Evolutionary conservation across 257 asterid species (phyloP).

Genomic region (Cruciata laevipes): DNA sequence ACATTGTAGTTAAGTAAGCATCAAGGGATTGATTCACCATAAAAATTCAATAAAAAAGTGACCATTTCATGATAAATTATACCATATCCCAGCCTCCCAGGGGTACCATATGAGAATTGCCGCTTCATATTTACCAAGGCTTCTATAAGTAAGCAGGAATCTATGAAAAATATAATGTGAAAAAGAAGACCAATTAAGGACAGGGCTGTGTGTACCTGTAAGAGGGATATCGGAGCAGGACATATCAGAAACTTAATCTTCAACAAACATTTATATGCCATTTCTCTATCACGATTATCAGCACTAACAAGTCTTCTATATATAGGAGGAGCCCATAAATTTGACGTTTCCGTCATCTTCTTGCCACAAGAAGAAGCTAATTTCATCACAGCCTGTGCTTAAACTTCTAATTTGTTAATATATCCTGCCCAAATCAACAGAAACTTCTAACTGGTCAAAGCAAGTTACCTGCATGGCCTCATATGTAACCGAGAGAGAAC

Average conservation of each 20-base stretch:
- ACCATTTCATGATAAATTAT: neutral
- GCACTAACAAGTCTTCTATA: conserved; percentile 72
- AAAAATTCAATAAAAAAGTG: neutral
- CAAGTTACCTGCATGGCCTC: conserved; percentile 73
- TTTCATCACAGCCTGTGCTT: conserved; percentile 60
- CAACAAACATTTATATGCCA: conserved; percentile 71
- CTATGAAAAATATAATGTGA: neutral
- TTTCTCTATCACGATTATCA: conserved; percentile 74
- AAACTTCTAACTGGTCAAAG: neutral
- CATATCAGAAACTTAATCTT: conserved; percentile 46
- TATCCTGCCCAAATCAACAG: neutral
- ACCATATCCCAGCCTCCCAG: too few relatives aligned
- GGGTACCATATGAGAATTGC: too few relatives aligned
- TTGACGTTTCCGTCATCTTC: conserved; percentile 52
- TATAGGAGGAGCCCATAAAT: conserved; percentile 66
- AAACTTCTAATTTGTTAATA: neutral
- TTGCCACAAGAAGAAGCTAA: conserved; percentile 42
- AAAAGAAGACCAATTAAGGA: neutral
- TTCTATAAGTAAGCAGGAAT: neutral
- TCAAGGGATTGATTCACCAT: neutral
- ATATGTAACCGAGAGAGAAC: conserved; percentile 70
- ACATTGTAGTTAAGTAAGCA: neutral
- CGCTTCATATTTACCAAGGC: neutral
- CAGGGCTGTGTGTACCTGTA: conserved; percentile 39
- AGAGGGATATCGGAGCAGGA: conserved; percentile 52